Evolutionary conservation across 331 rosid species (phyloP).

Genomic region (Quercus tomentella): DNA sequence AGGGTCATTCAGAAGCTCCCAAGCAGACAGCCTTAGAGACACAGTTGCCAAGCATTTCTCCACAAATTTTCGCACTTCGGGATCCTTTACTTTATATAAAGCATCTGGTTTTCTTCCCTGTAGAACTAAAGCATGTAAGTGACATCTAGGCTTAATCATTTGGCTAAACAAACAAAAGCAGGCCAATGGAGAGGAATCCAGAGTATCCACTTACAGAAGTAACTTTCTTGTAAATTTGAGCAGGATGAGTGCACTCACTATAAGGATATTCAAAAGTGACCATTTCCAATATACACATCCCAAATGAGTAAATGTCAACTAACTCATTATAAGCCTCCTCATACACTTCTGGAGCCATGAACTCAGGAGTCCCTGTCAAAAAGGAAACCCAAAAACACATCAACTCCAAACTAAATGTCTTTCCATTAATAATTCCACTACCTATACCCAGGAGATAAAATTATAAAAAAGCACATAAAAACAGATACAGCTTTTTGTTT

Average conservation of each 20-base stretch:
- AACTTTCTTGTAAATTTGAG: conserved; percentile 97
- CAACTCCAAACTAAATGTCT: conserved; percentile 14
- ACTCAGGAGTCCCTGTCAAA: conserved; percentile 85
- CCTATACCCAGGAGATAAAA: conserved; percentile 7
- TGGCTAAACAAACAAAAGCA: not conserved
- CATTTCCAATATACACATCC: conserved; percentile 97
- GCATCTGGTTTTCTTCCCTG: conserved; percentile 94
- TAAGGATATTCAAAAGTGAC: conserved; percentile 96
- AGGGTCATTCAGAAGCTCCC: conserved; percentile 83
- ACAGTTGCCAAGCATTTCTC: conserved; percentile 94
- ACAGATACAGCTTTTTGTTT: not conserved
- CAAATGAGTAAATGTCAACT: conserved; percentile 95
- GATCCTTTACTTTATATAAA: conserved; percentile 85
- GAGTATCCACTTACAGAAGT: conserved; percentile 72
- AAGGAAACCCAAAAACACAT: not conserved
- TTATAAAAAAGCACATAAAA: not conserved
- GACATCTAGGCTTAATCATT: conserved; percentile 14
- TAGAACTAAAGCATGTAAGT: conserved; percentile 14
- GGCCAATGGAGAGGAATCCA: conserved; percentile 11
- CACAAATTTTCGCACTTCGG: conserved; percentile 69
- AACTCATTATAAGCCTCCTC: conserved; percentile 92
- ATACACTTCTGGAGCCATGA: conserved; percentile 99
- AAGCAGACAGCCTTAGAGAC: conserved; percentile 73
- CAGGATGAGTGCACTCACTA: conserved; percentile 94
- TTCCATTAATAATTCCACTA: conserved; percentile 15